A percentile compares a stretch with the other conserved stretches of the same genome.
Evolutionary conservation across 257 asterid genomes (phyloP).

Genomic region (Solanum medicagineum): DNA sequence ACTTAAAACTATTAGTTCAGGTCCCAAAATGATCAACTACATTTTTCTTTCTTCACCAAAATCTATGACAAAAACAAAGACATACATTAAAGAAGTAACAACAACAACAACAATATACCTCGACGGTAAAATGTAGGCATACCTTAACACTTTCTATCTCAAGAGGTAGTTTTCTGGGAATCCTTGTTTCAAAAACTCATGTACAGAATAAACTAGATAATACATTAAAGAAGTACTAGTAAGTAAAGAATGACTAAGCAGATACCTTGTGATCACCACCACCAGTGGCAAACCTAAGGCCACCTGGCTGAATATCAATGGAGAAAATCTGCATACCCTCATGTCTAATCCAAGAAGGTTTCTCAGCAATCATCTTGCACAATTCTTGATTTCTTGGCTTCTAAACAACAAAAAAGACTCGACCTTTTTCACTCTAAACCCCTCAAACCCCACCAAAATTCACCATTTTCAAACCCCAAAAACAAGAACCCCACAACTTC

Average conservation of each 20-base stretch:
- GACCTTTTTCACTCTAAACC: conserved; percentile 19
- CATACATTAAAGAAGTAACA: neutral
- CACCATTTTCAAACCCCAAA: conserved; percentile 5
- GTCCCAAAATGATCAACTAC: neutral
- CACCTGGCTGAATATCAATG: conserved; percentile 94
- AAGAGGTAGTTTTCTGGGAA: no score
- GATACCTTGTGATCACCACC: conserved; percentile 95
- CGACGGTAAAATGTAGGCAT: no score
- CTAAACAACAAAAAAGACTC: neutral
- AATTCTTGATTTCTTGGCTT: neutral
- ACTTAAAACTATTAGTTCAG: neutral
- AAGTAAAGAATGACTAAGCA: neutral
- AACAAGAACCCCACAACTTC: conserved; percentile 7
- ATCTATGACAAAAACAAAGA: neutral
- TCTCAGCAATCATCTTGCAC: conserved; percentile 67
- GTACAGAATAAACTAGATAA: no score
- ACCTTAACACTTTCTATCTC: no score
- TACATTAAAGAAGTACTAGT: neutral
- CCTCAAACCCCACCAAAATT: conserved; percentile 19
- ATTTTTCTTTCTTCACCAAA: neutral
- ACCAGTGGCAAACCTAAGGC: conserved; percentile 95
- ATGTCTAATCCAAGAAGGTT: conserved; percentile 80
- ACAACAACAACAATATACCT: no score
- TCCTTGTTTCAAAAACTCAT: no score
- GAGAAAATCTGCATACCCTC: conserved; percentile 87